A percentile compares a stretch with the other conserved stretches of the same genome.
Evolutionary conservation across 257 asterid genomes (phyloP).

Genomic region (Nicotiana tabacum): DNA sequence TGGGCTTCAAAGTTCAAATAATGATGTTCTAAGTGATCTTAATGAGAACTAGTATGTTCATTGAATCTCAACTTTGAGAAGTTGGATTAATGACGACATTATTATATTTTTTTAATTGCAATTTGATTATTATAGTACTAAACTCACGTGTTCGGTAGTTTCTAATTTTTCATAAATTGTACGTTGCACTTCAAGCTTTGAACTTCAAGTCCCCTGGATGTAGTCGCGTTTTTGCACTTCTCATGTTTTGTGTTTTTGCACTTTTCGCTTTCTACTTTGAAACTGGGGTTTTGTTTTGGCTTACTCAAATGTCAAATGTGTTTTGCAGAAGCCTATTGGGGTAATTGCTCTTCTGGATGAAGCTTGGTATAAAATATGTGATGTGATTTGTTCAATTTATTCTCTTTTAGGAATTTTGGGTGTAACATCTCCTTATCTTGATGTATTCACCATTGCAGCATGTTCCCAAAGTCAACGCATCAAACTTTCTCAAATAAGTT

Average conservation of each 20-base stretch:
- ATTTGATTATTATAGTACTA: conserved; percentile 2
- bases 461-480: conserved; percentile 98
- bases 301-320: conserved; percentile 17
- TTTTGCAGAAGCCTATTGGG: conserved; percentile 96
- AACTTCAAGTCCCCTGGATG: background rate
- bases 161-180: background rate
- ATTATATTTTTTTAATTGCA: background rate
- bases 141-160: background rate
- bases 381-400: conserved; percentile 13
- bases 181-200: background rate
- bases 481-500: conserved; percentile 87
- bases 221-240: background rate
- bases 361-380: conserved; percentile 67
- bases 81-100: background rate
- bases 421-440: conserved; percentile 24
- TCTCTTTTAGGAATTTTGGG: conserved; percentile 1
- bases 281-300: background rate
- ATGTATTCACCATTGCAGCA: conserved; percentile 47
- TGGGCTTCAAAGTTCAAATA: background rate
- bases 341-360: conserved; percentile 92
- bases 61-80: background rate
- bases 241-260: background rate
- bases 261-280: background rate
- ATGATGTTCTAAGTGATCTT: background rate
- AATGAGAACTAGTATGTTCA: background rate